These are phyloP conservation scores for Phytophthora europaea DNA, from an alignment of 352 stramenopile genomes.

Conservation along the genomic window DNA sequence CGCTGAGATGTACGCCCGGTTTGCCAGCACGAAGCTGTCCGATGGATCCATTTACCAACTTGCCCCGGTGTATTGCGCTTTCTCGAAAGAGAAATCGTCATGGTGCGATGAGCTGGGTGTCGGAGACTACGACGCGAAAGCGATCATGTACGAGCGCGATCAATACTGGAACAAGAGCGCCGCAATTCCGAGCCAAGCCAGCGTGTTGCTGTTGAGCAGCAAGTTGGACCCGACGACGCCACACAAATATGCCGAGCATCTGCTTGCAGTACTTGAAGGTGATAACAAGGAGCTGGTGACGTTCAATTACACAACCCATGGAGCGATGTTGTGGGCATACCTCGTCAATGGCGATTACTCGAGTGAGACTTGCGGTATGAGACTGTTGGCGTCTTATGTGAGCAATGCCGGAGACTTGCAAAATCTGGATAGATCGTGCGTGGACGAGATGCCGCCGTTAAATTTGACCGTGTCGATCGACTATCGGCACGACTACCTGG, in stretches of 20 bases:
- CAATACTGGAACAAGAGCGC: constrained; percentile 53
- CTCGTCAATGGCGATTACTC: too few species aligned
- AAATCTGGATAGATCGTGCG: too few species aligned
- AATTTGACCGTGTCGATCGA: too few species aligned
- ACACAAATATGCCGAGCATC: constrained; percentile 48
- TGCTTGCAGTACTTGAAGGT: constrained; percentile 33
- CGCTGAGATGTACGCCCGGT: constrained; percentile 19
- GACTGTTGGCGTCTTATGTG: neutral
- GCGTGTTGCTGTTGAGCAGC: constrained; percentile 47
- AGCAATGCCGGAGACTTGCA: neutral
- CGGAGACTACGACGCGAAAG: neutral
- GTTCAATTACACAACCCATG: constrained; percentile 47
- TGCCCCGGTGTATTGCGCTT: constrained; percentile 53
- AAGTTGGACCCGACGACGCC: constrained; percentile 50
- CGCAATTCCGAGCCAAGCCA: constrained; percentile 36
- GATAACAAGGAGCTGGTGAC: constrained; percentile 43
- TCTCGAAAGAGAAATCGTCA: constrained; percentile 42
- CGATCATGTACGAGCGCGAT: constrained; percentile 44
- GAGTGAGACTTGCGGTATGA: neutral
- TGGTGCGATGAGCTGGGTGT: constrained; percentile 1
- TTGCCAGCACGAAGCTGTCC: constrained; percentile 20
- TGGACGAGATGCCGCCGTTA: too few species aligned
- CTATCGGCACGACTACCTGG: too few species aligned
- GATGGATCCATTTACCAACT: constrained; percentile 9
- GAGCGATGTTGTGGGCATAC: neutral